Percentiles rank a stretch among this genome's conserved stretches.
These are phyloP conservation scores for Diaporthe vaccinii DNA, from an alignment of 2,329 filamentous ascomycete genomes.

Conservation along the genomic window DNA sequence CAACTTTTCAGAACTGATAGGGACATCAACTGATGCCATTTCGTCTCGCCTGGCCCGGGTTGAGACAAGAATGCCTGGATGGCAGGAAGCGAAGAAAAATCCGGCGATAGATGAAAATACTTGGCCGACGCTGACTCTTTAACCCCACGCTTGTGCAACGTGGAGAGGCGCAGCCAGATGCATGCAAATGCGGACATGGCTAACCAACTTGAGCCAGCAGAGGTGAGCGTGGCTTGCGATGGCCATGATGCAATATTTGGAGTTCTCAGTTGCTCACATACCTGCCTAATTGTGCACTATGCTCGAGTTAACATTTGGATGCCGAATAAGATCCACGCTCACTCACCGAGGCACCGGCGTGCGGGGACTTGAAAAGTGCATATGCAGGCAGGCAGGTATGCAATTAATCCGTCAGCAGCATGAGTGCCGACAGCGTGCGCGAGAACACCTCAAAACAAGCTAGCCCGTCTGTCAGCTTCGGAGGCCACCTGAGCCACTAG, in stretches of 20 bases:
- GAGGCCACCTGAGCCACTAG: slow-evolving; percentile 13
- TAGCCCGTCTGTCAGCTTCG: slow-evolving; percentile 1
- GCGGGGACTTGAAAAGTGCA: background rate
- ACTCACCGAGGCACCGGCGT: background rate
- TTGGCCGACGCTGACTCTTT: background rate
- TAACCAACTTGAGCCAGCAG: background rate
- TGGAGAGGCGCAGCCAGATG: background rate
- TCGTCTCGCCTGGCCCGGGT: background rate
- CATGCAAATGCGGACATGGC: slow-evolving; percentile 6
- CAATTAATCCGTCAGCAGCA: background rate
- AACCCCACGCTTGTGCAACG: slow-evolving; percentile 19
- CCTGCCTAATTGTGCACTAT: too few relatives aligned
- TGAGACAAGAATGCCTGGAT: too few relatives aligned
- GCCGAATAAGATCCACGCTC: background rate
- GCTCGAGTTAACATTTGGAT: background rate
- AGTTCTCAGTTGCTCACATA: background rate
- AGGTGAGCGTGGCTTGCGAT: slow-evolving; percentile 5
- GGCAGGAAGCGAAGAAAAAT: background rate
- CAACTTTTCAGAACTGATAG: background rate
- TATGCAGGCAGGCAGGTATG: background rate
- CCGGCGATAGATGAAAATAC: background rate
- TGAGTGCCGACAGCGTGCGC: background rate
- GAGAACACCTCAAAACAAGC: background rate
- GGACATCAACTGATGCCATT: background rate
- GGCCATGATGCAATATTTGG: slow-evolving; percentile 2